Base-by-base conservation (phyloP, 2,329 filamentous ascomycete species). In the Endocalyx cinctus region DNA sequence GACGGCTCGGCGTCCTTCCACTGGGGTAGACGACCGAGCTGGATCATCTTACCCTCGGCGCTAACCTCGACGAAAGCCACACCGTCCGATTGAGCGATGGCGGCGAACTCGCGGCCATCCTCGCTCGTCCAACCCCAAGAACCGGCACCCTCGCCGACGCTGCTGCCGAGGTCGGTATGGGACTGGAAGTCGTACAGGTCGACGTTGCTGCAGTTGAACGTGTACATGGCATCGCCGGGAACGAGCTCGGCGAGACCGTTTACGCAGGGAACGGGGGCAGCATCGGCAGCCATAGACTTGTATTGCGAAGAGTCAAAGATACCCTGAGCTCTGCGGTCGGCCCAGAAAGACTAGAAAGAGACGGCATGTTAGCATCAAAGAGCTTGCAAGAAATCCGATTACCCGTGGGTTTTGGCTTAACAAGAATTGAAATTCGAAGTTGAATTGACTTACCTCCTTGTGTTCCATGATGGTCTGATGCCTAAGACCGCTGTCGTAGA, bases 71-170 rank as follows among this genome's bases (percentile, higher is more conserved):
- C 64, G 43, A 76, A 76, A 4, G 70, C 69, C 15, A 71, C 63
- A 10, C 72, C 72, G 41, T 77, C 72, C 18, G 63, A 63, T 44
- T 76, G 72, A 2, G 67, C 71, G 41, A 74, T 66, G 41, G 69
- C 69, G 27, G 70, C 62, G 34, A 77, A 74, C 40, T 77, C 72
- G 15, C 72, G 69, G 17, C 70, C 70, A 27, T 66, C 61, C 1
- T 58, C 54, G 12, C 69, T 66, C 0, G 68, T 71, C 71, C 72
- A 74, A 5, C 72, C 72, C 71, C 71, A 75, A 0, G 67, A 71
- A 3, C 56, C 58, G 8, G 57, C 54, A 17, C 59, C 59, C 35
- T 56, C 50, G 14, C 55, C 57, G 16, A 41, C 50, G 26, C 46
- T 48, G 45, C 52, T 57, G 22, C 58, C 59, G 8, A 62, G 54